Conservation (phyloP, 2,329 filamentous ascomycete species). For the Dothistroma pini region DNA sequence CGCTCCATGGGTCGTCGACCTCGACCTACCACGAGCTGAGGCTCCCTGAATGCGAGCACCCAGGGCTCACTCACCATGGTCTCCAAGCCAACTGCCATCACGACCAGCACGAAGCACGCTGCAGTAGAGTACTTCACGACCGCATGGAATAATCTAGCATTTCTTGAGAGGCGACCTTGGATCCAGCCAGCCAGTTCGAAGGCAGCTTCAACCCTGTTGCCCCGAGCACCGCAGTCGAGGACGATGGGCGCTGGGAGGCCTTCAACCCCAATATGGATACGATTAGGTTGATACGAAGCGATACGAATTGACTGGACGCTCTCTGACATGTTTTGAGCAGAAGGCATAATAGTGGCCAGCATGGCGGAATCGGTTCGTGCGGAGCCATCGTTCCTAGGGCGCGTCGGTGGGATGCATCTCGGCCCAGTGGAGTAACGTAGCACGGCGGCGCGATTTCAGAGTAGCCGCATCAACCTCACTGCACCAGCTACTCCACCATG, state of each 20-base stretch:
- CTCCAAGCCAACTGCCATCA: slow-evolving; percentile 19
- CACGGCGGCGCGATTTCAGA: too few relatives aligned
- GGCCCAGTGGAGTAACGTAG: too few relatives aligned
- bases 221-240: slow-evolving; percentile 12
- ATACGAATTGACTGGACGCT: background rate
- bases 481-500: too few relatives aligned
- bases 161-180: background rate
- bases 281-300: background rate
- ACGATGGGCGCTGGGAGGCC: slow-evolving; percentile 11
- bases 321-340: background rate
- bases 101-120: slow-evolving; percentile 11
- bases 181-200: slow-evolving; percentile 12
- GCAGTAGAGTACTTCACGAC: too few relatives aligned
- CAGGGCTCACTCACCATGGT: slow-evolving; percentile 25
- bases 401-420: background rate
- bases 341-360: background rate
- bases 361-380: background rate
- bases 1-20: slow-evolving; percentile 55
- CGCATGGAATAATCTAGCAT: background rate
- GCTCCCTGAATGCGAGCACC: background rate
- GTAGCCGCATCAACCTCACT: too few relatives aligned
- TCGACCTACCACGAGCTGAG: slow-evolving; percentile 40
- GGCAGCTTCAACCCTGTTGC: slow-evolving; percentile 23
- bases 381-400: background rate
- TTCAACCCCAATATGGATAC: slow-evolving; percentile 2